These are phyloP conservation scores for Leptographium galeiforme DNA, from an alignment of 2,329 filamentous ascomycete species.

Conservation along the genomic window DNA sequence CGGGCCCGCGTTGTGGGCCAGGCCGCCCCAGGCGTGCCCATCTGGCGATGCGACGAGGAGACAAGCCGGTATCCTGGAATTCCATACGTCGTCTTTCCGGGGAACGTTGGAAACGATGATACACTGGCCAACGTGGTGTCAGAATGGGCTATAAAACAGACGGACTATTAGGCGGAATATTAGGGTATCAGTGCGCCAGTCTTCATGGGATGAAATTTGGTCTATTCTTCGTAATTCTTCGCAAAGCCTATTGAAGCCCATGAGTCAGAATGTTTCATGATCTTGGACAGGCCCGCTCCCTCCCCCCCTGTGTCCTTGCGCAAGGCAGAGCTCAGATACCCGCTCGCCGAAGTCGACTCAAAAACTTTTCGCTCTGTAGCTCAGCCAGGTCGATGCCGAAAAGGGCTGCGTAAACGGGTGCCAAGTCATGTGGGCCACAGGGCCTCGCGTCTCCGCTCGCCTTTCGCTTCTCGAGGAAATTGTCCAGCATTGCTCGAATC, in stretches of 20 bases:
- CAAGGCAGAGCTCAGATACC: background rate
- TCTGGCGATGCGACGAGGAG: slow-evolving; percentile 44
- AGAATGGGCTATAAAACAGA: background rate
- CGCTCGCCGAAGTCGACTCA: background rate
- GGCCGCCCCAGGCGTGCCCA: slow-evolving; percentile 41
- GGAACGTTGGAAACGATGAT: slow-evolving; percentile 38
- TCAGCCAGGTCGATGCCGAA: background rate
- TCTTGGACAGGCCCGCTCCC: no score
- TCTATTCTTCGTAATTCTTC: no score
- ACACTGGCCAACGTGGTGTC: slow-evolving; percentile 31
- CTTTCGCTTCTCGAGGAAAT: background rate
- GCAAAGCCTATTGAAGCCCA: no score
- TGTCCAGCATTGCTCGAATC: background rate
- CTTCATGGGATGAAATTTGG: no score
- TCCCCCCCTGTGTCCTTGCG: background rate
- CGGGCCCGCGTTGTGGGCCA: slow-evolving; percentile 41
- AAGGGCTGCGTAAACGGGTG: background rate
- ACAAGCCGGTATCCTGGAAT: slow-evolving; percentile 35
- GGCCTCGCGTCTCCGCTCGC: background rate
- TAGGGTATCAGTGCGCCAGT: no score
- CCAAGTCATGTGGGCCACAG: background rate
- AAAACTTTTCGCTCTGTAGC: background rate
- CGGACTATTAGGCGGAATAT: background rate
- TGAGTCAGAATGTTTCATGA: no score
- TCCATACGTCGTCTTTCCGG: slow-evolving; percentile 45